phyloP scores from a whole-genome alignment of 2,329 filamentous ascomycete species.

The Cytospora leucostoma region DNA sequence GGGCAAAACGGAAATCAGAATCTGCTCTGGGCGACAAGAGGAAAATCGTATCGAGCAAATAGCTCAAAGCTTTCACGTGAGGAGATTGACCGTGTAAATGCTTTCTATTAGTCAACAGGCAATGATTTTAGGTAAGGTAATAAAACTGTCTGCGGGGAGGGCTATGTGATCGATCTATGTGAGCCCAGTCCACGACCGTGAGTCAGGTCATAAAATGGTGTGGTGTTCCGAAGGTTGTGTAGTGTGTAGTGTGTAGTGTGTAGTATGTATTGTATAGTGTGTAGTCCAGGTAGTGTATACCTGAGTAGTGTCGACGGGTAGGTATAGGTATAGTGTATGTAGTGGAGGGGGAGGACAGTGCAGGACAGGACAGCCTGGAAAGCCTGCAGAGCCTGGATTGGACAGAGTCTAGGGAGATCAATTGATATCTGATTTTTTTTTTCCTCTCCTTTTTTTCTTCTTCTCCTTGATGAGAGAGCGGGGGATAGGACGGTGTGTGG shows the following conservation, averaged over 20 bases:
- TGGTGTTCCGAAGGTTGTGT: background rate
- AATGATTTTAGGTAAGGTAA: slow-evolving; percentile 34
- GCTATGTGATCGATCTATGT: slow-evolving; percentile 1
- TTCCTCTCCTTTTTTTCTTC: too few species aligned
- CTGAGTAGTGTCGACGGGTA: too few species aligned
- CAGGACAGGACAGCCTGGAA: too few species aligned
- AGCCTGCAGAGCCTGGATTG: too few species aligned
- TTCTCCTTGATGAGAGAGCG: background rate
- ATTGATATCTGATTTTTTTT: too few species aligned
- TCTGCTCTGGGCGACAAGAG: slow-evolving; percentile 3
- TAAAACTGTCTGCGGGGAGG: slow-evolving; percentile 6
- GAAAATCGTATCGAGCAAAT: background rate
- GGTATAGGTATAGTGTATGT: too few species aligned
- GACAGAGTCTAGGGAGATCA: too few species aligned
- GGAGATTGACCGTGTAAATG: slow-evolving; percentile 22
- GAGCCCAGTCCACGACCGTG: background rate
- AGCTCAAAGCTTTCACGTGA: slow-evolving; percentile 23
- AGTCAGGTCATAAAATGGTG: slow-evolving; percentile 12
- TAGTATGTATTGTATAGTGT: too few species aligned
- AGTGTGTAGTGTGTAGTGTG: background rate
- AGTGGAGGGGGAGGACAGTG: too few species aligned
- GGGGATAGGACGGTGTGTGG: too few species aligned
- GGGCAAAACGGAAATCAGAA: slow-evolving; percentile 6
- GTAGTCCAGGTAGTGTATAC: too few species aligned
- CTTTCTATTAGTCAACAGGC: slow-evolving; percentile 35